Percentiles rank a stretch among this genome's conserved stretches.
phyloP scores from a whole-genome alignment of 2,329 filamentous ascomycete genomes.

The Aurifilum marmelostoma region DNA sequence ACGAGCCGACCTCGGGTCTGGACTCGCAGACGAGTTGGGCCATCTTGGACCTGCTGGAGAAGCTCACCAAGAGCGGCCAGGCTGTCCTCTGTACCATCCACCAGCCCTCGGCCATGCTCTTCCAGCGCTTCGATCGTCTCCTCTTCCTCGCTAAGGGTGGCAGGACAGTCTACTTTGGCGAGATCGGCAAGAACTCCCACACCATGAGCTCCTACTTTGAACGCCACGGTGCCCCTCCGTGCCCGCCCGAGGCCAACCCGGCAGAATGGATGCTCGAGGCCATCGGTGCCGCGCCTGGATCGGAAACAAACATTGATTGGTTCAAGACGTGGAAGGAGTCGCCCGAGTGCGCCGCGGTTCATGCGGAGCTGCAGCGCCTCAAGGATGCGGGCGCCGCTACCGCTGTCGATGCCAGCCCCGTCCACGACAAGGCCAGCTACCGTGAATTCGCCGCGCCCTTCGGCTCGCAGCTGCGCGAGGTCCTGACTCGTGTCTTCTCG shows the following conservation, averaged over 20 bases:
- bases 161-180: slow-evolving; percentile 76
- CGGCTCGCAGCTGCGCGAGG: slow-evolving; percentile 60
- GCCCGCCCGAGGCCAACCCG: slow-evolving; percentile 72
- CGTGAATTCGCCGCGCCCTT: slow-evolving; percentile 75
- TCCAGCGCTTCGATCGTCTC: slow-evolving; percentile 82
- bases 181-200: slow-evolving; percentile 71
- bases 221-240: slow-evolving; percentile 66
- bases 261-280: slow-evolving; percentile 78
- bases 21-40: slow-evolving; percentile 91
- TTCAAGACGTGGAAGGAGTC: slow-evolving; percentile 63
- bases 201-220: slow-evolving; percentile 77
- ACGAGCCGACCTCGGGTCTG: slow-evolving; percentile 89
- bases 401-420: slow-evolving; percentile 28
- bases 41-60: slow-evolving; percentile 82
- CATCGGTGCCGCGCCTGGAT: slow-evolving; percentile 66
- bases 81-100: slow-evolving; percentile 95
- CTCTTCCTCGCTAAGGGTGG: slow-evolving; percentile 75
- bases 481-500: slow-evolving; percentile 65
- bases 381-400: slow-evolving; percentile 43
- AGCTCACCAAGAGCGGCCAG: slow-evolving; percentile 82
- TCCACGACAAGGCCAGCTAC: slow-evolving; percentile 46
- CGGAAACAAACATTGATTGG: slow-evolving; percentile 67
- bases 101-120: slow-evolving; percentile 87
- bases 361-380: slow-evolving; percentile 60
- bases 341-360: slow-evolving; percentile 58